Evolutionary conservation across 2,329 filamentous ascomycete species (phyloP), one percentile per base, ranked within the genome.

Genomic region (Ilyonectria destructans): DNA sequence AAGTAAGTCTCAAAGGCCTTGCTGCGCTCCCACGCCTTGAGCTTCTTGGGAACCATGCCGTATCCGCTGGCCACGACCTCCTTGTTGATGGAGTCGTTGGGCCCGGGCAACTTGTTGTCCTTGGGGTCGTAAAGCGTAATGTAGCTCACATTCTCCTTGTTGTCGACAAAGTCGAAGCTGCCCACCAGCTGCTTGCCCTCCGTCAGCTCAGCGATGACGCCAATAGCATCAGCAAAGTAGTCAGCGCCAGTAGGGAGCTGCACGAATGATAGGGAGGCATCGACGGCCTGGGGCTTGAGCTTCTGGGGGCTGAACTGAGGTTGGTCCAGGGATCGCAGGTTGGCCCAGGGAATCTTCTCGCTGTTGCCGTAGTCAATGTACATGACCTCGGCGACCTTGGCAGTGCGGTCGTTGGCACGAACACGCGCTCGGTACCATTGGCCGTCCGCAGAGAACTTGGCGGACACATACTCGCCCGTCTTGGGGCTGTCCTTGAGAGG

Each of bases 341-440:
- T 88, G 26, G 90, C 88, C 95, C 96, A 99, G 0, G 95, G 89
- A 65, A 97, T 87, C 78, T 91, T 92, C 83, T 99, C 96, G 62
- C 90, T 92, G 87, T 99, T 99, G 76, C 96, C 96, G 82, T 97
- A 99, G 85, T 99, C 96, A 70, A 99, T 90, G 83, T 97, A 99
- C 52, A 97, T 85, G 29, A 99, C 92, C 82, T 99, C 96, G 26
- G 95, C 92, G 75, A 93, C 90, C 87, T 96, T 94, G 77, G 91
- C 92, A 9, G 95, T 89, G 69, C 96, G 94, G 84, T 99, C 96
- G 82, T 98, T 98, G 79, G 95, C 91, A 69, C 95, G 92, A 69
- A 99, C 90, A 69, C 92, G 92, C 35, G 93, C 96, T 69, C 96
- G 93, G 85, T 99, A 99, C 96, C 96, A 99, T 74, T 96, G 91